Conservation (phyloP, 192 early-diverging fungal genomes). For the Paraglomus brasilianum region DNA sequence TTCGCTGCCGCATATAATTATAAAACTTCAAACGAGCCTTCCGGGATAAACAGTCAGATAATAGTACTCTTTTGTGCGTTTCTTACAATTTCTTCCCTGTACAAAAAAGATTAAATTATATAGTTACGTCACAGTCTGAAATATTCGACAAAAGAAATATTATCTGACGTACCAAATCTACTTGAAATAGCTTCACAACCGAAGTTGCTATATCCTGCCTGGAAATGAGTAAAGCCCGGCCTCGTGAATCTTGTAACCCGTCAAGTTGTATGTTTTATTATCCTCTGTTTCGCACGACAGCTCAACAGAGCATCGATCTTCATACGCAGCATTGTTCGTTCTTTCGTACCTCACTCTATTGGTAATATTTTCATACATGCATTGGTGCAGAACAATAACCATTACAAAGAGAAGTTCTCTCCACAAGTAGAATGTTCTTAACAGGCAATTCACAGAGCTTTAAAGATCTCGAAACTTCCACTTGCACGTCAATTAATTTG, state of each 20-base stretch:
- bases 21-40: conserved; percentile 18
- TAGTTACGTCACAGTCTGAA: neutral
- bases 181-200: neutral
- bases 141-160: conserved; percentile 1
- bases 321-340: conserved; percentile 16
- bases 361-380: conserved; percentile 19
- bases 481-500: neutral
- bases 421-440: neutral
- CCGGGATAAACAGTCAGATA: conserved; percentile 19
- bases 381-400: neutral
- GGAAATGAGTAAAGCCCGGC: conserved; percentile 11
- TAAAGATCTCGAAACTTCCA: neutral
- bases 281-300: neutral
- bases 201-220: neutral
- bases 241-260: conserved; percentile 10
- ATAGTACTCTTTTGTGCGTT: conserved; percentile 5
- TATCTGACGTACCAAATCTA: conserved; percentile 18
- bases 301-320: neutral
- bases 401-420: neutral
- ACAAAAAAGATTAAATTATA: neutral
- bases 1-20: neutral
- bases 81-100: conserved; percentile 1
- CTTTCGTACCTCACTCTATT: conserved; percentile 29
- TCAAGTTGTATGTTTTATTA: neutral
- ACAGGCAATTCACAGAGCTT: neutral